Evolutionary conservation across 371 early-diverging fungal species (phyloP), one percentile per base, ranked within the genome.

Genomic region (Zancudomyces culisetae): DNA sequence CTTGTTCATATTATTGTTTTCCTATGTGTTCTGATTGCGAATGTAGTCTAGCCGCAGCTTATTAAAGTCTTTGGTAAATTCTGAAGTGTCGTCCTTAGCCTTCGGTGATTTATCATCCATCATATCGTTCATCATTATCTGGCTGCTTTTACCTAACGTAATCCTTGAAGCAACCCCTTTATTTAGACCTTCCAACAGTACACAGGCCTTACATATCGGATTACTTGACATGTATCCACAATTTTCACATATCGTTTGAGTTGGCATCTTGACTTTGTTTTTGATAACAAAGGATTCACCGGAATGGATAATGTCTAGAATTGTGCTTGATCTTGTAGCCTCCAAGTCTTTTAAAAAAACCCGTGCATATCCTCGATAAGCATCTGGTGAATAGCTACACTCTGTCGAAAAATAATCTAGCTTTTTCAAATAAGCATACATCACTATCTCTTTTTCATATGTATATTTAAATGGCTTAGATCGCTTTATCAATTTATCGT

Each of bases 391-490:
- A 70, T 99, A 98, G 20, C 68, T 91, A 68, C 99, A 99, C 67
- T 99, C 99, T 2, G 98, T 98, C 8, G 98, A 95, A 57, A 99
- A 99, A 72, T 98, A 99, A 61, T 93, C 93, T 28, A 99, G 75
- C 49, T 96, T 89, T 66, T 91, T 89, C 62, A 90, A 90, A 65
- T 97, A 98, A n/a, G 99, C 98, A 62, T 99, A 93, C 92, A 99
- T 90, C 60, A 99, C 99, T 59, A 99, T 99, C 60, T 99, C 99
- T 71, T 98, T 98, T 69, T 99, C 98, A 60, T 98, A 99, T 0
- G 95, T 93, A 62, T 93, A 93, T 63, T 97, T 98, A 73, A 99
- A 95, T 1, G 99, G 99, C 72, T 99, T 98, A 27, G 92, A 90
- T 57, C 99, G 73, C 52, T 73, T 78, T 49, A 87, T 76, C 53